Conservation (phyloP, 331 rosid genomes). For the Dryas integrifolia region DNA sequence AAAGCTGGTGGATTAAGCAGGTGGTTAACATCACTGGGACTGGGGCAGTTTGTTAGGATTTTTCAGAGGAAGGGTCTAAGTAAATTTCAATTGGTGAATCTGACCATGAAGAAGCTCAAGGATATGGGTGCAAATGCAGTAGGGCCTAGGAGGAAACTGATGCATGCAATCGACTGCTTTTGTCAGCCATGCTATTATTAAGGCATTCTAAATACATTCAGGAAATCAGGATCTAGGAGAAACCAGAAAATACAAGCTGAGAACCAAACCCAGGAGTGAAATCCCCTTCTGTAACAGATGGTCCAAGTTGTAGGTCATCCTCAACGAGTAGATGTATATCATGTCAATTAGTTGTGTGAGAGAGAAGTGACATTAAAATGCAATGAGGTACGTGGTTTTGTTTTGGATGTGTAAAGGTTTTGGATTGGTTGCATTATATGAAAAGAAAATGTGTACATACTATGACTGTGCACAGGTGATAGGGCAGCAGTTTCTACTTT, state of each 20-base stretch:
- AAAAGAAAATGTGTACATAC: neutral
- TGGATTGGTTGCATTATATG: neutral
- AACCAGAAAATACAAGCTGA: neutral
- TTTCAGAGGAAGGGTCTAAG: slow-evolving; percentile 56
- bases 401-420: neutral
- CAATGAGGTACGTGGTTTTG: neutral
- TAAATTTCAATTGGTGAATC: slow-evolving; percentile 72
- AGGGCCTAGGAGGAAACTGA: slow-evolving; percentile 92
- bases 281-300: neutral
- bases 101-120: slow-evolving; percentile 88
- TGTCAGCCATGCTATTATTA: slow-evolving; percentile 71
- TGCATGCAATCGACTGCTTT: slow-evolving; percentile 86
- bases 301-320: neutral
- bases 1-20: slow-evolving; percentile 83
- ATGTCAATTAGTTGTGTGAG: neutral
- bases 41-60: slow-evolving; percentile 70
- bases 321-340: neutral
- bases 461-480: neutral
- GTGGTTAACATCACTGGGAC: slow-evolving; percentile 78
- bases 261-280: neutral
- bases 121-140: slow-evolving; percentile 94
- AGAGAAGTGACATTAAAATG: neutral
- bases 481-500: neutral
- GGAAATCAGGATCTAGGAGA: slow-evolving; percentile 20
- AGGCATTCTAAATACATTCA: slow-evolving; percentile 31